phyloP scores from a whole-genome alignment of 2,329 filamentous ascomycete genomes.

The Botrytis aclada region DNA sequence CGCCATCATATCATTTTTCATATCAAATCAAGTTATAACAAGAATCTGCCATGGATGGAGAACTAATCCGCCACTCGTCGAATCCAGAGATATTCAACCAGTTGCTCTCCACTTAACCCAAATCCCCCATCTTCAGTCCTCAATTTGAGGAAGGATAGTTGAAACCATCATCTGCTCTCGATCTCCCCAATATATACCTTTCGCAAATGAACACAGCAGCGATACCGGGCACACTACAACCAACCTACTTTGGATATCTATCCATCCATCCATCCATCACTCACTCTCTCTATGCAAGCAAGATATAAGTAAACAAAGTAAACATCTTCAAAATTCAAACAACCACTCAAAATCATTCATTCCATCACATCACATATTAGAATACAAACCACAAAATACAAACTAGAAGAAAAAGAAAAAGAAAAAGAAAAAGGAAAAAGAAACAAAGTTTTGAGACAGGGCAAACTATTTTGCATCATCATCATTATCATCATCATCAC shows the following conservation, averaged over 20 bases:
- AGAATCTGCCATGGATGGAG: no score
- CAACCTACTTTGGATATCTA: not conserved
- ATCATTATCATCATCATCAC: not conserved
- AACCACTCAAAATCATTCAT: rapidly evolving
- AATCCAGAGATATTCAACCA: not conserved
- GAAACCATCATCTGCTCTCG: not conserved
- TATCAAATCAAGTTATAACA: no score
- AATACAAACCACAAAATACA: not conserved
- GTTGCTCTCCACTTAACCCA: not conserved
- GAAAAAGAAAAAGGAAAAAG: not conserved
- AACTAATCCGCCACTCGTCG: no score
- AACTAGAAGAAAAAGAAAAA: not conserved
- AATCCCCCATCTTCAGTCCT: not conserved
- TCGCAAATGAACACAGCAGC: no score
- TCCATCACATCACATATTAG: no score
- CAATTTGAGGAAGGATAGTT: not conserved
- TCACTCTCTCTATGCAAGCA: no score
- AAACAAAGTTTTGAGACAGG: not conserved
- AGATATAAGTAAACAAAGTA: no score
- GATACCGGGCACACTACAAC: not conserved
- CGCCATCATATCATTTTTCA: not conserved
- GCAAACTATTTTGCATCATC: not conserved
- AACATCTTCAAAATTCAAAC: not conserved
- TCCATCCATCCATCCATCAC: no score
- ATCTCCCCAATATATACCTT: not conserved